Evolutionary conservation across 1,284 basidiomycete species (phyloP).

Genomic region (Moesziomyces sp.): DNA sequence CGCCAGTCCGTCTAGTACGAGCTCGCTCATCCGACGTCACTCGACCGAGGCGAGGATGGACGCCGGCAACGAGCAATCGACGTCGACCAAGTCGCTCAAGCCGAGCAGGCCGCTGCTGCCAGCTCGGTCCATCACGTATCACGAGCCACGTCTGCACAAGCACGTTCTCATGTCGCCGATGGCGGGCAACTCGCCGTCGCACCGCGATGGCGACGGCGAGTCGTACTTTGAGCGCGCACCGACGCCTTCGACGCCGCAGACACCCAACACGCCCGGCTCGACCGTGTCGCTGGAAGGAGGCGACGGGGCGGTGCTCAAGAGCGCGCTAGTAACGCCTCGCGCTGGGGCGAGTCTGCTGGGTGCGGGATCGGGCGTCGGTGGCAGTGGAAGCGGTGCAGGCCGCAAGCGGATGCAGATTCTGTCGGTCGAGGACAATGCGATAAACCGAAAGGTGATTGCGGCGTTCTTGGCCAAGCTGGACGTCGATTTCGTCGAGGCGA

Average conservation of each 20-base stretch:
- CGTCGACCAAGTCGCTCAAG: constrained; percentile 6
- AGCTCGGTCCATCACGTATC: constrained; percentile 62
- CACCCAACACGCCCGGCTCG: constrained; percentile 68
- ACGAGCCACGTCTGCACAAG: constrained; percentile 60
- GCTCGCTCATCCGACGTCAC: constrained; percentile 56
- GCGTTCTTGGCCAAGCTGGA: constrained; percentile 49
- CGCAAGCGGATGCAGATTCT: constrained; percentile 50
- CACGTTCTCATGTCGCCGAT: constrained; percentile 58
- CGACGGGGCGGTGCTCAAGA: constrained; percentile 71
- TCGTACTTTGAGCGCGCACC: constrained; percentile 48
- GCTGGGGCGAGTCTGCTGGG: constrained; percentile 13
- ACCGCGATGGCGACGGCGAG: constrained; percentile 32
- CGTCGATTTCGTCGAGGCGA: constrained; percentile 53
- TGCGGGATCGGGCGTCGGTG: constrained; percentile 1
- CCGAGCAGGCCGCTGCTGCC: constrained; percentile 54
- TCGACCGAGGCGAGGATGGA: constrained; percentile 56
- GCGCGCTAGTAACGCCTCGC: constrained; percentile 58
- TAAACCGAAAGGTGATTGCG: constrained; percentile 60
- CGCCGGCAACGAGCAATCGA: constrained; percentile 18
- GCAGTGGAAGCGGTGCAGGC: constrained; percentile 25
- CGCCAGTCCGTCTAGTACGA: constrained; percentile 14
- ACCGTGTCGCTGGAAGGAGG: constrained; percentile 70
- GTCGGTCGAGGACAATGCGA: constrained; percentile 63
- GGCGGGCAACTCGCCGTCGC: constrained; percentile 19
- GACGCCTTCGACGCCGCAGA: constrained; percentile 58